Conservation (phyloP, 495 filamentous ascomycete species). For the Astrothelium subdiscretum region DNA sequence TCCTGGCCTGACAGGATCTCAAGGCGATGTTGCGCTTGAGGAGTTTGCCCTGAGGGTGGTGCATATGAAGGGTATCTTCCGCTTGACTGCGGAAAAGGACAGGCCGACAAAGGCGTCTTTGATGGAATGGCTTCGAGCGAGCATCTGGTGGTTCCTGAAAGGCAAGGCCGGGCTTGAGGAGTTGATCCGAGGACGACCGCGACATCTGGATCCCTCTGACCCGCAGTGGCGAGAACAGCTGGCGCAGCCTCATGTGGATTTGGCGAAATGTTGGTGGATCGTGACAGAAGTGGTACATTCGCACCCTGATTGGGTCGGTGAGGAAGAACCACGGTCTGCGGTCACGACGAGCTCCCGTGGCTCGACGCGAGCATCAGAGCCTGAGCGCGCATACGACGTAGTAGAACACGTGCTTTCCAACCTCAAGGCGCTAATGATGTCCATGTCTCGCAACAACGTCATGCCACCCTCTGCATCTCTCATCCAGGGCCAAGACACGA, state of each 20-base stretch:
- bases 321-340: background rate
- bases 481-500: constrained; percentile 55
- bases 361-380: constrained; percentile 24
- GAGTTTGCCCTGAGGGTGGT: constrained; percentile 55
- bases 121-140: constrained; percentile 55
- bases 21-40: constrained; percentile 51
- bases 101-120: constrained; percentile 34
- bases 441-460: constrained; percentile 71
- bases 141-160: constrained; percentile 79
- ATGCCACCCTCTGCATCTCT: constrained; percentile 49
- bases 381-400: background rate
- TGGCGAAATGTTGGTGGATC: constrained; percentile 79
- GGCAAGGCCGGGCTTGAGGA: constrained; percentile 63
- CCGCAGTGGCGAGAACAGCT: constrained; percentile 25
- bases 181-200: constrained; percentile 50
- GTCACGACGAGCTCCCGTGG: constrained; percentile 11
- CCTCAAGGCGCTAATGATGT: constrained; percentile 60
- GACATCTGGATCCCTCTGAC: constrained; percentile 31
- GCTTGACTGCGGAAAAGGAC: constrained; percentile 57
- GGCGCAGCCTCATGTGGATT: constrained; percentile 45
- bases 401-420: constrained; percentile 42
- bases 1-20: constrained; percentile 14
- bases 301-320: constrained; percentile 33
- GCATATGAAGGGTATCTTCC: constrained; percentile 57
- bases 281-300: constrained; percentile 40